Evolutionary conservation across 2,329 filamentous ascomycete genomes (phyloP).

Genomic region (Aureobasidium uvarum): DNA sequence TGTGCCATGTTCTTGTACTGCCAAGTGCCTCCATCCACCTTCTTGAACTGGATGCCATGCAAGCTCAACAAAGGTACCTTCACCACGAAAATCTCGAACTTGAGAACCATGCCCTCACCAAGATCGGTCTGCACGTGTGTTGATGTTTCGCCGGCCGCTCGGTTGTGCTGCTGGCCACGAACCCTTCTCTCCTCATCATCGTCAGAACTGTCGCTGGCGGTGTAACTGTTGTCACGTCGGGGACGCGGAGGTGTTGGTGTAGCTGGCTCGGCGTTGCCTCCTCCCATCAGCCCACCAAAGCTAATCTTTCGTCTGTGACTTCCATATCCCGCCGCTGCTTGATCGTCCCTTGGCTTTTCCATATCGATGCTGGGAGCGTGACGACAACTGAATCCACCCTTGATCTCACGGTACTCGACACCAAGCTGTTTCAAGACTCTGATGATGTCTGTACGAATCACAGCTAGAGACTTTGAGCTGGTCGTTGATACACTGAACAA

Average conservation of each 20-base stretch:
- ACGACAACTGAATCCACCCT: slow-evolving; percentile 86
- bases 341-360: slow-evolving; percentile 49
- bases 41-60: slow-evolving; percentile 98
- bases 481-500: slow-evolving; percentile 97
- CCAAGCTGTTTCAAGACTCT: slow-evolving; percentile 82
- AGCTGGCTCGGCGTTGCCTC: slow-evolving; percentile 65
- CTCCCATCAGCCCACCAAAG: slow-evolving; percentile 68
- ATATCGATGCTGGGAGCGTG: slow-evolving; percentile 88
- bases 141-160: slow-evolving; percentile 78
- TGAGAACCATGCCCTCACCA: slow-evolving; percentile 76
- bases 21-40: slow-evolving; percentile 92
- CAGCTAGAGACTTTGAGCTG: slow-evolving; percentile 80
- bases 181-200: slow-evolving; percentile 32
- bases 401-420: slow-evolving; percentile 90
- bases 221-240: slow-evolving; percentile 63
- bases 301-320: slow-evolving; percentile 77
- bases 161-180: slow-evolving; percentile 29
- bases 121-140: slow-evolving; percentile 90
- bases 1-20: slow-evolving; percentile 99
- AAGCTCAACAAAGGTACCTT: slow-evolving; percentile 91
- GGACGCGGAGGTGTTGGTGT: slow-evolving; percentile 56
- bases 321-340: slow-evolving; percentile 41
- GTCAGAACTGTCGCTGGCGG: slow-evolving; percentile 74
- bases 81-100: slow-evolving; percentile 96
- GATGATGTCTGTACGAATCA: slow-evolving; percentile 87